phyloP scores from a whole-genome alignment of 495 filamentous ascomycete genomes.

The Poronia punctata region DNA sequence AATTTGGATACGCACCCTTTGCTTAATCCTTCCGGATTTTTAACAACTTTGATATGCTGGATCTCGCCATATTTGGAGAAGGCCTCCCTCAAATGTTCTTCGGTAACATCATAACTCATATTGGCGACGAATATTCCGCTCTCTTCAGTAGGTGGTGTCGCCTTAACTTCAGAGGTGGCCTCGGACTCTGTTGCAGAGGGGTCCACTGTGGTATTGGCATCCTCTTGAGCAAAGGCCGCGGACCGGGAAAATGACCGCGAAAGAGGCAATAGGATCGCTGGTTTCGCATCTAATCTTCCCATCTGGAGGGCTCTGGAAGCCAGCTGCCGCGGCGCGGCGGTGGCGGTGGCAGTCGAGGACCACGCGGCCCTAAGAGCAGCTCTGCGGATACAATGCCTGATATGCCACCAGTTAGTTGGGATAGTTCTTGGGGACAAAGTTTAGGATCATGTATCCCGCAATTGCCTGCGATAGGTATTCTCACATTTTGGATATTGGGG shows the following conservation, averaged over 20 bases:
- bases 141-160: not conserved
- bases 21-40: slow-evolving; percentile 69
- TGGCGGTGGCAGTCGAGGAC: slow-evolving; percentile 38
- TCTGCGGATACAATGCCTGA: slow-evolving; percentile 51
- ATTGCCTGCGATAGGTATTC: too few species aligned
- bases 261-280: slow-evolving; percentile 15
- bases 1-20: slow-evolving; percentile 62
- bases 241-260: slow-evolving; percentile 33
- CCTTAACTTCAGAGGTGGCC: slow-evolving; percentile 12
- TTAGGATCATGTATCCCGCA: too few species aligned
- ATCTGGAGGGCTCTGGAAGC: slow-evolving; percentile 23
- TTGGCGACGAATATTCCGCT: slow-evolving; percentile 70
- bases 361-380: slow-evolving; percentile 50
- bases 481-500: too few species aligned
- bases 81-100: slow-evolving; percentile 58
- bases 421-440: not conserved
- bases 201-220: not conserved
- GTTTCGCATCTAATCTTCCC: slow-evolving; percentile 15
- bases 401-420: slow-evolving; percentile 7
- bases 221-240: slow-evolving; percentile 14
- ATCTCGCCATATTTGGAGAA: slow-evolving; percentile 64
- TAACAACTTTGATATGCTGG: slow-evolving; percentile 45
- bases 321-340: slow-evolving; percentile 34
- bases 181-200: not conserved
- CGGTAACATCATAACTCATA: slow-evolving; percentile 75